A percentile compares a stretch with the other conserved stretches of the same genome.
Evolutionary conservation across 2,329 filamentous ascomycete genomes (phyloP).

Genomic region (Colletotrichum sp.): DNA sequence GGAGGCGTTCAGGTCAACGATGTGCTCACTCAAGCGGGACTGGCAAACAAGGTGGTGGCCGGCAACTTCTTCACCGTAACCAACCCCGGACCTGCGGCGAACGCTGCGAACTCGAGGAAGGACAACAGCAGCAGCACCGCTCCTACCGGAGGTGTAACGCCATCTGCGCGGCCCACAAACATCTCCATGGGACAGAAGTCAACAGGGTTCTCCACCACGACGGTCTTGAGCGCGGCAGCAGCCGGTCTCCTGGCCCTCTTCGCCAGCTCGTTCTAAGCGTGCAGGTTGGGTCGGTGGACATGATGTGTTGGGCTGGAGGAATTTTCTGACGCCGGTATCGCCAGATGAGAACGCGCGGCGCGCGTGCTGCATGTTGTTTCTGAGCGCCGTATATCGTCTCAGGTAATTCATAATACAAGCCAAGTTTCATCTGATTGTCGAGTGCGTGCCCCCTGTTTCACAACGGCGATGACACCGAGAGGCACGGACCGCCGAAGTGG

Average conservation of each 20-base stretch:
- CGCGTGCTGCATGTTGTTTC: not conserved
- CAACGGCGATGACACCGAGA: not conserved
- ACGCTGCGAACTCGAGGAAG: not conserved
- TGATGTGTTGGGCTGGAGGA: not conserved
- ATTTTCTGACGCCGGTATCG: not conserved
- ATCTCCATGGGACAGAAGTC: not conserved
- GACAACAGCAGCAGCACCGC: not conserved
- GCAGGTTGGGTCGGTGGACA: not conserved
- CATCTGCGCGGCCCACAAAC: not conserved
- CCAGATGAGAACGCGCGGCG: not conserved
- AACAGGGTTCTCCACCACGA: not conserved
- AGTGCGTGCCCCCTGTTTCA: not conserved
- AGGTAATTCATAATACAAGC: not conserved
- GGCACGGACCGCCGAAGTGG: not conserved
- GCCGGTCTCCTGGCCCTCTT: not conserved
- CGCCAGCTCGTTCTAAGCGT: not conserved
- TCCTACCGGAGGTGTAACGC: not conserved
- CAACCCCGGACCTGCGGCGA: conserved; percentile 29
- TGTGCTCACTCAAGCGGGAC: conserved; percentile 33
- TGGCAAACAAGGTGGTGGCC: conserved; percentile 36
- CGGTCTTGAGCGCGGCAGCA: not conserved
- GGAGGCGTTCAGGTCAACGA: conserved; percentile 33
- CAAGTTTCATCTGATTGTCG: conserved; percentile 5
- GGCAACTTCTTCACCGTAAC: conserved; percentile 44
- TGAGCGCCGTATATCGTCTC: not conserved